Conservation (phyloP, 768 basidiomycete genomes). For the Dendrothele bispora region DNA sequence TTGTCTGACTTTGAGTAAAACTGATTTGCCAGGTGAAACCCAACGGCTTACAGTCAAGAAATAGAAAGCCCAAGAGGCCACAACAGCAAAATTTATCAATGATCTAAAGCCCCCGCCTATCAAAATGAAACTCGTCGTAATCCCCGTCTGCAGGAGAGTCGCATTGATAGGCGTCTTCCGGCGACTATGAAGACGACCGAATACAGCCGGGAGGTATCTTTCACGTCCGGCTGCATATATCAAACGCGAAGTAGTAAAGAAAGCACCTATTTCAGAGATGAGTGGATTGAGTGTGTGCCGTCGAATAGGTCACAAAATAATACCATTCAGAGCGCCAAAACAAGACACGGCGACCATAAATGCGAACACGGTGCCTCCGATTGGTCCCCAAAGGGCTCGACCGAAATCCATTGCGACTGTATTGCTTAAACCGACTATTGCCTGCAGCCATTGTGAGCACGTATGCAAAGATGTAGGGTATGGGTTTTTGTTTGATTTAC, state of each 20-base stretch:
- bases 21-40: neutral
- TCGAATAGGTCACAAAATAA: constrained; percentile 10
- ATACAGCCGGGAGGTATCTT: constrained; percentile 81
- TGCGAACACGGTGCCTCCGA: constrained; percentile 88
- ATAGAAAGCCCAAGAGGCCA: constrained; percentile 86
- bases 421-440: constrained; percentile 73
- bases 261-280: constrained; percentile 45
- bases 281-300: constrained; percentile 9
- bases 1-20: neutral
- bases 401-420: constrained; percentile 94
- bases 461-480: neutral
- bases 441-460: constrained; percentile 29
- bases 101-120: constrained; percentile 89
- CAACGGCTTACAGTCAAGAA: constrained; percentile 80
- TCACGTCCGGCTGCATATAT: constrained; percentile 90
- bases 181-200: constrained; percentile 72
- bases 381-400: constrained; percentile 76
- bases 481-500: no score
- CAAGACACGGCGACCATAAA: constrained; percentile 92
- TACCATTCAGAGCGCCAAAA: constrained; percentile 92
- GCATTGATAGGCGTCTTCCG: constrained; percentile 90
- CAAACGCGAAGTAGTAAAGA: constrained; percentile 78
- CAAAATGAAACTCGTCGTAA: constrained; percentile 79
- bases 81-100: constrained; percentile 86
- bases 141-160: constrained; percentile 69